phyloP scores from a whole-genome alignment of 345 rosid genomes.

The Populus ilicifolia region DNA sequence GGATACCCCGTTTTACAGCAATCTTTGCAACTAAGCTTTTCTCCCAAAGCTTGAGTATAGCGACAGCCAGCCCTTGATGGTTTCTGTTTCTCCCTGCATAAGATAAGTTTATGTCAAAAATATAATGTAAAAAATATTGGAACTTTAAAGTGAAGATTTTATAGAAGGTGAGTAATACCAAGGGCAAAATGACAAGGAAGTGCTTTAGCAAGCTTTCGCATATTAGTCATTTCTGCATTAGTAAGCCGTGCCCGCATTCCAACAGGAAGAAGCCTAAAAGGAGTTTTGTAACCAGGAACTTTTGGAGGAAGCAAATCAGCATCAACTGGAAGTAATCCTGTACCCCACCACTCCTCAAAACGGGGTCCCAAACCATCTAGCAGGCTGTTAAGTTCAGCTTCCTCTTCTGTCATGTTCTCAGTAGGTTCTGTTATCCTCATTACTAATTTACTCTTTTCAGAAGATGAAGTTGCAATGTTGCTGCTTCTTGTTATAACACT shows the following conservation, averaged over 20 bases:
- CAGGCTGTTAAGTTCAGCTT: conserved; percentile 62
- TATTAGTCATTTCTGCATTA: conserved; percentile 91
- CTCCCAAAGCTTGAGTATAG: conserved; percentile 91
- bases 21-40: conserved; percentile 79
- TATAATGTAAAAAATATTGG: conserved; percentile 9
- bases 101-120: conserved; percentile 25
- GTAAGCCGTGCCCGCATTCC: conserved; percentile 91
- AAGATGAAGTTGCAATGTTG: conserved; percentile 24
- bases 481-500: conserved; percentile 22
- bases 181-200: conserved; percentile 98
- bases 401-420: conserved; percentile 70
- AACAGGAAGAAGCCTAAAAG: conserved; percentile 92
- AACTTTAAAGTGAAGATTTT: conserved; percentile 7
- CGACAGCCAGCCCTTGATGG: conserved; percentile 92
- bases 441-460: conserved; percentile 37
- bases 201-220: conserved; percentile 78
- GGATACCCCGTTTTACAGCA: conserved; percentile 95
- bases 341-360: conserved; percentile 98
- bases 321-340: conserved; percentile 92
- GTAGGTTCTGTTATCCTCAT: conserved; percentile 25
- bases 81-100: conserved; percentile 83
- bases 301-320: conserved; percentile 85
- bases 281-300: conserved; percentile 85
- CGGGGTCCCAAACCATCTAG: conserved; percentile 92
- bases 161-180: conserved; percentile 44